Evolutionary conservation across 2,329 filamentous ascomycete species (phyloP).

Genomic region (Colletotrichum karsti): DNA sequence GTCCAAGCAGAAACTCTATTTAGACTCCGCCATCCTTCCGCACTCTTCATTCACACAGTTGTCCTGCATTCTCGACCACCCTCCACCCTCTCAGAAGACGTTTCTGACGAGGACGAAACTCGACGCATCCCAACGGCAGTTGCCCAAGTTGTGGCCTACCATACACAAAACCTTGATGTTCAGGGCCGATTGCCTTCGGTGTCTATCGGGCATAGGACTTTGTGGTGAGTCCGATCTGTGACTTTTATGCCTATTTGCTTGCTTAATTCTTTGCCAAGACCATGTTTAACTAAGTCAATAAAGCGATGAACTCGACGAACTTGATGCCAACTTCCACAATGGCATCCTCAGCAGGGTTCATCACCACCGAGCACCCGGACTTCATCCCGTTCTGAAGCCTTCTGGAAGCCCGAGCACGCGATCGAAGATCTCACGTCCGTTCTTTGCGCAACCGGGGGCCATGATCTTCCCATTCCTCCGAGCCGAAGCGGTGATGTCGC

Average conservation of each 20-base stretch:
- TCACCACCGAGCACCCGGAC: not conserved
- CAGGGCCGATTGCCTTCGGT: not conserved
- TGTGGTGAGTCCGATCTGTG: no score
- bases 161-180: not conserved
- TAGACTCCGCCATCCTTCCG: constrained; percentile 7
- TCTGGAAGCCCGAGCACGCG: not conserved
- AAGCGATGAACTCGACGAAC: constrained; percentile 1
- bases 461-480: not conserved
- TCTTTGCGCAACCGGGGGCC: not conserved
- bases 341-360: not conserved
- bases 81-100: not conserved
- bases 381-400: not conserved
- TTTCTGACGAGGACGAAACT: constrained; percentile 2
- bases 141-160: not conserved
- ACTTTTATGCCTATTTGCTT: no score
- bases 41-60: not conserved
- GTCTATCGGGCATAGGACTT: not conserved
- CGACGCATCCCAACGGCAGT: not conserved
- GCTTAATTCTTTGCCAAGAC: no score
- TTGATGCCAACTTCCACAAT: not conserved
- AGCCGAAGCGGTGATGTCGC: not conserved
- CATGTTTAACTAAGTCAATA: no score
- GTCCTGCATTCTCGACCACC: constrained; percentile 5
- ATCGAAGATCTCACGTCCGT: not conserved
- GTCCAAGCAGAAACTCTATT: constrained; percentile 19